phyloP scores from a whole-genome alignment of 148 eudicot genomes.

The Arctostaphylos glauca region DNA sequence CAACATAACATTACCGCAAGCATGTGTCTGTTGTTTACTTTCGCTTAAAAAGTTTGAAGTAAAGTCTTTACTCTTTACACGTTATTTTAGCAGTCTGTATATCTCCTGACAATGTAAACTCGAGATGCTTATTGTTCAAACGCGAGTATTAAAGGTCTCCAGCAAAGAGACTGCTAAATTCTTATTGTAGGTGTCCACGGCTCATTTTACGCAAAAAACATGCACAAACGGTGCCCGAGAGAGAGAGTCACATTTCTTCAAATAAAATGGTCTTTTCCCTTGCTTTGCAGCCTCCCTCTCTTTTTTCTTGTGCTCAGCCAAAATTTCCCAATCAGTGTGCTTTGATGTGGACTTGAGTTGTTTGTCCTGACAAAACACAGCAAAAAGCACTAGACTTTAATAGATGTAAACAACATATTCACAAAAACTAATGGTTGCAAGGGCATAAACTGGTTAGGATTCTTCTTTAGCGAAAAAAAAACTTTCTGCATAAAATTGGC shows the following conservation, averaged over 20 bases:
- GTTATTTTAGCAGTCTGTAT: no score
- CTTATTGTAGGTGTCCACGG: background rate
- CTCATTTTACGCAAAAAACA: background rate
- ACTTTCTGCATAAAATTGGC: background rate
- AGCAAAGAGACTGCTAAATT: background rate
- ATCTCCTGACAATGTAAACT: background rate
- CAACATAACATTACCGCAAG: no score
- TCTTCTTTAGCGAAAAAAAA: background rate
- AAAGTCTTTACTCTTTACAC: no score
- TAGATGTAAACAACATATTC: background rate
- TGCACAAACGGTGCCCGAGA: conserved; percentile 2
- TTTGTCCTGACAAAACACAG: conserved; percentile 42
- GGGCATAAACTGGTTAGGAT: background rate
- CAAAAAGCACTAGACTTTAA: conserved; percentile 13
- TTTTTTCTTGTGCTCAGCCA: conserved; percentile 84
- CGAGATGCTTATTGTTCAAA: background rate
- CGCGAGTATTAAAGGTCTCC: background rate
- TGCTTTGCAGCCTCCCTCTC: conserved; percentile 86
- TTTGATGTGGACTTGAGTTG: conserved; percentile 68
- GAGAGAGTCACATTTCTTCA: conserved; percentile 66
- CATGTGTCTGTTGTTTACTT: no score
- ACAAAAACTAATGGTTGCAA: background rate
- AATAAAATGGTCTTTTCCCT: conserved; percentile 83
- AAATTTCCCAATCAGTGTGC: conserved; percentile 54
- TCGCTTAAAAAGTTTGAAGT: no score